Base-by-base conservation (phyloP, 768 basidiomycete genomes). In the Pleurotus pulmonarius region DNA sequence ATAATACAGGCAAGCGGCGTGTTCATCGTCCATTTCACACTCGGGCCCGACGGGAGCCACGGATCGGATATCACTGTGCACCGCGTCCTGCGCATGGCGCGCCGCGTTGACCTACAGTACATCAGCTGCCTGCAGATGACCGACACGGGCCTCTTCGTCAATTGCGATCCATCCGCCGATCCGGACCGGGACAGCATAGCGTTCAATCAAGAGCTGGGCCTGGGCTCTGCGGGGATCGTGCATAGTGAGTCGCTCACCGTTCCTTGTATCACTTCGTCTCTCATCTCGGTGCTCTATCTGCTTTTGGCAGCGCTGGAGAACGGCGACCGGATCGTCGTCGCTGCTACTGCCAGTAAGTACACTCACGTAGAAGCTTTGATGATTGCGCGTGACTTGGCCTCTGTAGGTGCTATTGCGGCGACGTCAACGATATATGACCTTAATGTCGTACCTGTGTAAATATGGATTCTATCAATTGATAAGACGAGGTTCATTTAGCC, bases 111-210 rank as follows among this genome's bases (percentile, higher is more conserved):
- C 47, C 63, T 79, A 20, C 55, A 38, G 15, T 58, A 57, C 55
- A 63, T 83, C 16, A 74, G 74, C 22, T 85, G 82, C 60, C 71
- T 85, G 18, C 82, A 84, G 63, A 74, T 83, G 69, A 79, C 80
- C 1, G 75, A 80, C 24, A 79, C 80, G 0, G 78, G 77, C 0
- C 58, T 85, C 11, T 85, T 73, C 57, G 60, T 83, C 38, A 83
- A 78, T 55, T 81, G 77, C 22, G 38, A 16, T 13, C 34, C 16
- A 12, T 52, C 49, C 11, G 22, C 11, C 22, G 12, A 38, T 38
- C 49, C 37, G 3, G 49, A 38, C 5, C 26, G 26, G 26, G 26
- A 29, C 8, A 43, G n/a, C n/a, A 20, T n/a, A 43, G n/a, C n/a
- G 41, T 43, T 43, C 18, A 43, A 43, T 20, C 41, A 29, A 29